Percentiles rank a stretch among this genome's conserved stretches.
These are phyloP conservation scores for Chloranthus sessilifolius DNA, from an alignment of 164 flowering plant genomes.

Conservation along the genomic window DNA sequence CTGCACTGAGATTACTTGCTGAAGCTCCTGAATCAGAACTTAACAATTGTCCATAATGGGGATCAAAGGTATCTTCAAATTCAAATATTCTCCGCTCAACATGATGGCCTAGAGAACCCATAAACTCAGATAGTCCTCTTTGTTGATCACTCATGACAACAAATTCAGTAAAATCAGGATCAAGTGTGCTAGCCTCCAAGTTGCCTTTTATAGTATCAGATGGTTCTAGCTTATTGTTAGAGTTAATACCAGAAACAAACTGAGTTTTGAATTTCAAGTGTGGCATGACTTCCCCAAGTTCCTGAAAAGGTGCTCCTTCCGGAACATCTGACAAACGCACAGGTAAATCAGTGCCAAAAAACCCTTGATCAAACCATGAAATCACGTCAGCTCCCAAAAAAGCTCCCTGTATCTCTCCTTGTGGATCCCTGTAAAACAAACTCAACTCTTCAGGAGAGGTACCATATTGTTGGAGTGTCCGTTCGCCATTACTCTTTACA, in stretches of 20 bases:
- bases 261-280: conserved; percentile 36
- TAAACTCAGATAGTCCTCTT: conserved; percentile 28
- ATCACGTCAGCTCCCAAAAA: conserved; percentile 80
- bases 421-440: conserved; percentile 83
- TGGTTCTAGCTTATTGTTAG: conserved; percentile 18
- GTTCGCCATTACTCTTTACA: conserved; percentile 15
- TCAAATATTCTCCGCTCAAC: conserved; percentile 26
- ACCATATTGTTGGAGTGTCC: conserved; percentile 21
- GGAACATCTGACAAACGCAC: conserved; percentile 77
- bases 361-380: conserved; percentile 90
- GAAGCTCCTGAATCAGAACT: conserved; percentile 1
- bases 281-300: conserved; percentile 76
- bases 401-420: conserved; percentile 89
- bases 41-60: conserved; percentile 7
- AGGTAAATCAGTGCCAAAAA: conserved; percentile 79
- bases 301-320: conserved; percentile 57
- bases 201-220: conserved; percentile 29
- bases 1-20: conserved; percentile 14
- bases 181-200: conserved; percentile 24
- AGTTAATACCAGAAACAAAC: conserved; percentile 15
- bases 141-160: conserved; percentile 17
- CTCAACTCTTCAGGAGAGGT: conserved; percentile 60
- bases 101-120: conserved; percentile 24
- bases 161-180: conserved; percentile 19
- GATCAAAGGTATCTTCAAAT: conserved; percentile 23